Percentiles rank a stretch among this genome's conserved stretches.
phyloP scores from a whole-genome alignment of 23 red algal species.

The Gracilaria vermiculophylla region DNA sequence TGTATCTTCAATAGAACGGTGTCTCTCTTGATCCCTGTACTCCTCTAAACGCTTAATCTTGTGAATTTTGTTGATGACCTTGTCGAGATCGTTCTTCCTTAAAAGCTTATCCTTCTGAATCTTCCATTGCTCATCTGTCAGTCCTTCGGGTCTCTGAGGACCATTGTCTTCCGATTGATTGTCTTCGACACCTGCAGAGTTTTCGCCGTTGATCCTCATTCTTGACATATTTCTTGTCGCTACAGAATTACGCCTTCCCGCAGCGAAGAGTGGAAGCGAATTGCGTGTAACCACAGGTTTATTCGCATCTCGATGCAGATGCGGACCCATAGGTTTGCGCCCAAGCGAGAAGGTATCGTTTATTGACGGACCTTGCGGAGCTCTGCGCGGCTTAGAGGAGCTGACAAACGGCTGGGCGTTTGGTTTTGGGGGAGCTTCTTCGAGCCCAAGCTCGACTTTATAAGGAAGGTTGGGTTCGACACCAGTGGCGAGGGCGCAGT shows the following conservation, averaged over 20 bases:
- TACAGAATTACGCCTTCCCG: not conserved
- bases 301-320: not conserved
- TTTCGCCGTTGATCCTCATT: not conserved
- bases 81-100: not conserved
- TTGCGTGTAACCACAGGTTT: not conserved
- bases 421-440: conserved; percentile 9
- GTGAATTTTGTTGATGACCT: not conserved
- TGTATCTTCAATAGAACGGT: not conserved
- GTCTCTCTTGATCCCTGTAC: not conserved
- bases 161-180: not conserved
- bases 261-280: not conserved
- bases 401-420: conserved; percentile 9
- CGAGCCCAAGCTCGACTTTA: conserved; percentile 12
- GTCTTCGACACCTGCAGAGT: not conserved
- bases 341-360: conserved; percentile 25
- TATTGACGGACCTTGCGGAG: conserved; percentile 6
- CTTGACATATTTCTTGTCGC: not conserved
- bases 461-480: conserved; percentile 1
- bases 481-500: conserved; percentile 2
- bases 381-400: not conserved
- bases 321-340: not conserved
- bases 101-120: not conserved
- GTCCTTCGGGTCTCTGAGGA: not conserved
- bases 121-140: not conserved
- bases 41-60: not conserved